phyloP scores from a whole-genome alignment of 2,329 filamentous ascomycete species.

The Cytospora mali region DNA sequence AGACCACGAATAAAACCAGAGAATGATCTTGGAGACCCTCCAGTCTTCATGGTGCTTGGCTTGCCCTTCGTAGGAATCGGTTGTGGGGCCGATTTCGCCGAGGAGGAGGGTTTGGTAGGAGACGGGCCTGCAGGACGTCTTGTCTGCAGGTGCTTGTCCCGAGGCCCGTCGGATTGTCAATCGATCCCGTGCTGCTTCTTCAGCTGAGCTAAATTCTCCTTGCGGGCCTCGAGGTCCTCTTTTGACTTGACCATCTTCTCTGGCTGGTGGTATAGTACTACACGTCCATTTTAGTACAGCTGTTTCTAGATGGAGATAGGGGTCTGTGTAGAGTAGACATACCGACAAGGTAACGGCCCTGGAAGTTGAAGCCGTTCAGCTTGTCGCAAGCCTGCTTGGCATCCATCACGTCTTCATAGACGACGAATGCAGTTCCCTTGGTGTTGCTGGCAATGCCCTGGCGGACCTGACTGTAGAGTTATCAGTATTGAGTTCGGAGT shows the following conservation, averaged over 20 bases:
- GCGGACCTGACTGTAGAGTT: conserved; percentile 79
- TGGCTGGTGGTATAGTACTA: conserved; percentile 66
- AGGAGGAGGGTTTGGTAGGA: conserved; percentile 46
- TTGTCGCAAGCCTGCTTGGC: conserved; percentile 99
- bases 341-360: conserved; percentile 98
- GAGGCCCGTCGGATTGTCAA: conserved; percentile 81
- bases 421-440: conserved; percentile 97
- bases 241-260: conserved; percentile 77
- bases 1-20: conserved; percentile 42
- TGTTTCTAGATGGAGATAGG: background rate
- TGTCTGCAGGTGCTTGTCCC: conserved; percentile 52
- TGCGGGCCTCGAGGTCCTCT: conserved; percentile 90
- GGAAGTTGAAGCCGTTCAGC: conserved; percentile 99
- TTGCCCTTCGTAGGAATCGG: conserved; percentile 28
- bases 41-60: conserved; percentile 36
- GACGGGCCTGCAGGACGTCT: conserved; percentile 65
- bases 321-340: conserved; percentile 46
- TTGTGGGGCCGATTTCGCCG: conserved; percentile 31
- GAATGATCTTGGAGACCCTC: conserved; percentile 41
- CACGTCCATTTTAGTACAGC: conserved; percentile 15
- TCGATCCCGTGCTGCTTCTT: conserved; percentile 98
- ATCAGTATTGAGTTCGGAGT: conserved; percentile 29
- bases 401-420: conserved; percentile 99
- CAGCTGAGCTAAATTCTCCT: conserved; percentile 96
- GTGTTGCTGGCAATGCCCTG: conserved; percentile 97